phyloP scores from a whole-genome alignment of 208 protist species.

The Leptomonas seymouri region DNA sequence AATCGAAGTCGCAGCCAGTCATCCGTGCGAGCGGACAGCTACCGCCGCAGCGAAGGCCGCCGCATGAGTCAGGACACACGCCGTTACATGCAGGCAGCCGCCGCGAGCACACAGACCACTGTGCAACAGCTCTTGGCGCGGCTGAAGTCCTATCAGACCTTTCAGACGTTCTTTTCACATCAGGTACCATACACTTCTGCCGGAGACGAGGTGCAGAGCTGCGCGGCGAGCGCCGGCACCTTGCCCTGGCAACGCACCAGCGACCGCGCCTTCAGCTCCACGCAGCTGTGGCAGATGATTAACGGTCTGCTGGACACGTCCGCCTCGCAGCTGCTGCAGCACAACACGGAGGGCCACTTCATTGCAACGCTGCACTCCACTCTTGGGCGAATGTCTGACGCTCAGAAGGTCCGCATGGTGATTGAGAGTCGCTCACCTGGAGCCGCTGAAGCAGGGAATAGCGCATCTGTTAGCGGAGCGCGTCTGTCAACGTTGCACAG shows the following conservation, averaged over 20 bases:
- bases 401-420: conserved; percentile 25
- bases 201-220: background rate
- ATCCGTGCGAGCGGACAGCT: conserved; percentile 21
- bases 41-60: conserved; percentile 27
- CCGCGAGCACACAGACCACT: conserved; percentile 32
- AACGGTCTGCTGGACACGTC: conserved; percentile 47
- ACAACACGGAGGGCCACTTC: conserved; percentile 55
- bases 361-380: conserved; percentile 36
- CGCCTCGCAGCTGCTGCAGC: conserved; percentile 36
- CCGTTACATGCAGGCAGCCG: conserved; percentile 40
- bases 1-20: conserved; percentile 12
- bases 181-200: conserved; percentile 20
- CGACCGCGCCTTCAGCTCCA: conserved; percentile 12
- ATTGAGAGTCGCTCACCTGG: conserved; percentile 16
- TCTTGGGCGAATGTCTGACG: conserved; percentile 5
- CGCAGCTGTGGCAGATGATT: conserved; percentile 46
- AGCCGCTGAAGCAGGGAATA: background rate
- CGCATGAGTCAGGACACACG: conserved; percentile 34
- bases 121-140: conserved; percentile 52
- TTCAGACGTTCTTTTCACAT: conserved; percentile 51
- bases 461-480: background rate
- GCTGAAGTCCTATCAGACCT: conserved; percentile 67
- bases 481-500: background rate
- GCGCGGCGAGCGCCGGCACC: background rate
- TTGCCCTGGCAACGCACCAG: background rate